These are phyloP conservation scores for Arxiozyma bovina DNA, from an alignment of 1,139 yeast genomes.

Conservation along the genomic window DNA sequence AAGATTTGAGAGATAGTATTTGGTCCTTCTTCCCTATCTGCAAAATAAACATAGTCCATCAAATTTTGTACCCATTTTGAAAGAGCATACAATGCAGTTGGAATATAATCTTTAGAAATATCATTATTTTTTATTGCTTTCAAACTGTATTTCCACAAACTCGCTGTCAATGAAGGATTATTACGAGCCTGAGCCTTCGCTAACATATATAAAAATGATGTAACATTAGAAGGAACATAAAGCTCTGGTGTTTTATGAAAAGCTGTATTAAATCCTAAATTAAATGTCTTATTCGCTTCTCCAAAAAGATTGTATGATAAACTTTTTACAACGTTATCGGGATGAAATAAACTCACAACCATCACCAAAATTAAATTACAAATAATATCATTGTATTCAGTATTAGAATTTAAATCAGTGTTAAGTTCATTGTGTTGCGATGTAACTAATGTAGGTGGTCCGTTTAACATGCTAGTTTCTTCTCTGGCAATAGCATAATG, in stretches of 20 bases:
- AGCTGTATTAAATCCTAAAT: constrained; percentile 52
- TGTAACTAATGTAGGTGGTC: constrained; percentile 5
- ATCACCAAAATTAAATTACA: constrained; percentile 57
- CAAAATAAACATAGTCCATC: constrained; percentile 46
- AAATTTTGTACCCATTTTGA: constrained; percentile 77
- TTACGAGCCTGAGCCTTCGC: constrained; percentile 49
- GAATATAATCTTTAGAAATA: constrained; percentile 18
- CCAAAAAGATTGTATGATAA: constrained; percentile 59
- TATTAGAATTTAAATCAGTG: neutral
- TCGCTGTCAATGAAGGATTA: constrained; percentile 53
- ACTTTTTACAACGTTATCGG: constrained; percentile 48
- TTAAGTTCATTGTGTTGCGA: neutral
- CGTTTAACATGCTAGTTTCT: constrained; percentile 35
- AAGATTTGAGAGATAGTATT: constrained; percentile 54
- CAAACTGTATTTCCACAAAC: constrained; percentile 23
- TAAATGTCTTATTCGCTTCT: constrained; percentile 51
- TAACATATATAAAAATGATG: constrained; percentile 53
- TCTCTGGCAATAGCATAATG: constrained; percentile 50
- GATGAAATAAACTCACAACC: constrained; percentile 57
- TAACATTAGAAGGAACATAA: constrained; percentile 65
- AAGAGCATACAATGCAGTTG: constrained; percentile 40
- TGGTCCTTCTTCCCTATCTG: constrained; percentile 49
- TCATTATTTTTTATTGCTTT: constrained; percentile 22
- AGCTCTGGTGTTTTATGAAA: constrained; percentile 51
- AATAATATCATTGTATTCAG: constrained; percentile 24